Evolutionary conservation across 2,329 filamentous ascomycete species (phyloP).

Genomic region (Fusarium fujikuroi): DNA sequence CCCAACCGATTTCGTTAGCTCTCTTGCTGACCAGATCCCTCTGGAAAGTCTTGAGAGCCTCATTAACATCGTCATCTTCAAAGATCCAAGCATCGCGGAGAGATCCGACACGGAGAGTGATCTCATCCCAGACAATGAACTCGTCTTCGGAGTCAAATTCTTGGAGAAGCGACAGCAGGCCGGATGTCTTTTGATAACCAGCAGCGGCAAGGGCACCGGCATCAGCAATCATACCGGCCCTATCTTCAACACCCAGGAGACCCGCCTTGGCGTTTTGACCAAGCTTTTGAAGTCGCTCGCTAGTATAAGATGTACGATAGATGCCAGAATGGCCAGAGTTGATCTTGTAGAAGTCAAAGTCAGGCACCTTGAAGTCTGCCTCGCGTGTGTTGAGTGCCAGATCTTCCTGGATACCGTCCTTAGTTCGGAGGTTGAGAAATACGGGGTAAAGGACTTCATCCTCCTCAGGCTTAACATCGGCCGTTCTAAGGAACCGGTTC

Average conservation of each 20-base stretch:
- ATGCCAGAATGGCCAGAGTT: slow-evolving; percentile 95
- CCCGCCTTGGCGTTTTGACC: slow-evolving; percentile 80
- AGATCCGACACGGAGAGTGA: slow-evolving; percentile 80
- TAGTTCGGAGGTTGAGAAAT: slow-evolving; percentile 85
- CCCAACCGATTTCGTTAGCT: slow-evolving; percentile 89
- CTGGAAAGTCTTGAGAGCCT: slow-evolving; percentile 86
- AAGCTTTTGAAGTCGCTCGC: slow-evolving; percentile 86
- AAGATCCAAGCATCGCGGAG: slow-evolving; percentile 84
- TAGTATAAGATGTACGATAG: slow-evolving; percentile 89
- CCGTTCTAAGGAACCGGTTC: slow-evolving; percentile 92
- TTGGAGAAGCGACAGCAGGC: slow-evolving; percentile 84
- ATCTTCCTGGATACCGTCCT: slow-evolving; percentile 82
- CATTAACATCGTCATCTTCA: slow-evolving; percentile 77
- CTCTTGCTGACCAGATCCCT: slow-evolving; percentile 79
- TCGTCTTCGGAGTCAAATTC: slow-evolving; percentile 85
- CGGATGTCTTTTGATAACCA: slow-evolving; percentile 93
- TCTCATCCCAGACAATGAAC: slow-evolving; percentile 96
- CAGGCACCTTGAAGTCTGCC: slow-evolving; percentile 78
- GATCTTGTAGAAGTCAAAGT: slow-evolving; percentile 92
- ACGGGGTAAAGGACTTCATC: slow-evolving; percentile 90
- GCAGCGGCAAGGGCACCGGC: slow-evolving; percentile 89
- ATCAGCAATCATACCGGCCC: slow-evolving; percentile 94
- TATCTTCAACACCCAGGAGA: slow-evolving; percentile 85
- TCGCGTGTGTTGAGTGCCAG: slow-evolving; percentile 73
- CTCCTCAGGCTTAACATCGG: slow-evolving; percentile 92